Conservation (phyloP, 2,329 filamentous ascomycete genomes). For the Neopestalotiopsis rosae region DNA sequence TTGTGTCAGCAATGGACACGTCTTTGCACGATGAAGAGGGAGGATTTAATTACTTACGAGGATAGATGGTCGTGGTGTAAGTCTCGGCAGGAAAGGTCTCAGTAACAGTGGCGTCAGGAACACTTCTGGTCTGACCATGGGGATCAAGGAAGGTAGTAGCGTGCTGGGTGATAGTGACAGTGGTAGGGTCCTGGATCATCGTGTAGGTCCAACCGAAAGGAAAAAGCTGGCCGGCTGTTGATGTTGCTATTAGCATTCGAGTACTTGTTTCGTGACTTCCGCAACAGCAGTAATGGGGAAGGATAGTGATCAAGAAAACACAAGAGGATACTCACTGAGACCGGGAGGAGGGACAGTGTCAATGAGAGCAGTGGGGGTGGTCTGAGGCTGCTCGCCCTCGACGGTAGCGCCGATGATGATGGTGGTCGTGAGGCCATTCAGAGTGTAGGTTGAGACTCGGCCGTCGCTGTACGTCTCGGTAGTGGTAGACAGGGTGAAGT, state of each 20-base stretch:
- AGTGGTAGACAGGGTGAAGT: background rate
- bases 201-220: background rate
- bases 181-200: background rate
- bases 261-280: too few relatives aligned
- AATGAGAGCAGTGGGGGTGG: background rate
- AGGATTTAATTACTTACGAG: background rate
- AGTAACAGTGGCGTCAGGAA: background rate
- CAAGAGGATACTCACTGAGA: too few relatives aligned
- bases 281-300: too few relatives aligned
- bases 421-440: background rate
- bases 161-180: background rate
- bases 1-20: background rate
- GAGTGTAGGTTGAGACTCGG: background rate
- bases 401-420: background rate
- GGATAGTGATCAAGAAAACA: too few relatives aligned
- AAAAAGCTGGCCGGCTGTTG: background rate
- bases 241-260: too few relatives aligned
- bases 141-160: too few relatives aligned
- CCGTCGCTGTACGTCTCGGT: background rate
- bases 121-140: too few relatives aligned
- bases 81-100: background rate
- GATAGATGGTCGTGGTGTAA: background rate
- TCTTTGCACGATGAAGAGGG: background rate
- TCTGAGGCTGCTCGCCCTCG: too few relatives aligned
- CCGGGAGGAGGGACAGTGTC: background rate